These are phyloP conservation scores for Myrica gale DNA, from an alignment of 306 rosid genomes.

Conservation along the genomic window DNA sequence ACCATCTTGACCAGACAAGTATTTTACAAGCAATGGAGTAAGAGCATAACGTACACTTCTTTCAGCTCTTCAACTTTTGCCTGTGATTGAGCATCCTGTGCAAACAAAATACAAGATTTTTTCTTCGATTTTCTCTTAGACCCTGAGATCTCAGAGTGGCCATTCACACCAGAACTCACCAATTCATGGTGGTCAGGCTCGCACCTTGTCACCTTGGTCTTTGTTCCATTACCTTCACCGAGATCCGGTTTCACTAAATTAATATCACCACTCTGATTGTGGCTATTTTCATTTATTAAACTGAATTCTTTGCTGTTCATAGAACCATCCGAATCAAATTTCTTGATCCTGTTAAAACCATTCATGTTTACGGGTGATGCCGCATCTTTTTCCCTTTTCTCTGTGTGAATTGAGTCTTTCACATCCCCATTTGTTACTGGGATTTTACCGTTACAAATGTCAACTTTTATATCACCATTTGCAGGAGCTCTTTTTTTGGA, in stretches of 20 bases:
- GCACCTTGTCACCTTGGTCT: conserved; percentile 27
- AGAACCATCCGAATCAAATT: conserved; percentile 33
- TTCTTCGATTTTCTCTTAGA: conserved; percentile 59
- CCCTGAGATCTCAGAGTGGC: conserved; percentile 31
- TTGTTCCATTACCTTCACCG: conserved; percentile 35
- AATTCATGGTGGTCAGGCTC: conserved; percentile 38
- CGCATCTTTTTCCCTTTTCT: conserved; percentile 48
- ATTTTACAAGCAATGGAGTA: conserved; percentile 9
- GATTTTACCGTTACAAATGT: conserved; percentile 37
- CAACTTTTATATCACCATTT: conserved; percentile 58
- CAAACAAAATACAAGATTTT: conserved; percentile 52
- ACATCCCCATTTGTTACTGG: conserved; percentile 47
- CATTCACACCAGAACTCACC: conserved; percentile 42
- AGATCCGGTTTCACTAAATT: conserved; percentile 41
- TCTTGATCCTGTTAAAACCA: conserved; percentile 40
- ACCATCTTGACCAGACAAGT: conserved; percentile 9
- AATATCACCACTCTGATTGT: conserved; percentile 25
- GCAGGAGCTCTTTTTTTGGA: conserved; percentile 43
- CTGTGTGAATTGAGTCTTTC: conserved; percentile 43
- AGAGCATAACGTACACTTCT: conserved; percentile 52
- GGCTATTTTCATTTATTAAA: conserved; percentile 41
- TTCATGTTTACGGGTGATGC: conserved; percentile 37
- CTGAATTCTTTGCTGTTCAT: conserved; percentile 29
- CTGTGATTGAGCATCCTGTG: conserved; percentile 58
- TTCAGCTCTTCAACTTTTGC: conserved; percentile 63